A percentile compares a stretch with the other conserved stretches of the same genome.
phyloP scores from a whole-genome alignment of 1,284 basidiomycete species.

The Ceratobasidium sp. region DNA sequence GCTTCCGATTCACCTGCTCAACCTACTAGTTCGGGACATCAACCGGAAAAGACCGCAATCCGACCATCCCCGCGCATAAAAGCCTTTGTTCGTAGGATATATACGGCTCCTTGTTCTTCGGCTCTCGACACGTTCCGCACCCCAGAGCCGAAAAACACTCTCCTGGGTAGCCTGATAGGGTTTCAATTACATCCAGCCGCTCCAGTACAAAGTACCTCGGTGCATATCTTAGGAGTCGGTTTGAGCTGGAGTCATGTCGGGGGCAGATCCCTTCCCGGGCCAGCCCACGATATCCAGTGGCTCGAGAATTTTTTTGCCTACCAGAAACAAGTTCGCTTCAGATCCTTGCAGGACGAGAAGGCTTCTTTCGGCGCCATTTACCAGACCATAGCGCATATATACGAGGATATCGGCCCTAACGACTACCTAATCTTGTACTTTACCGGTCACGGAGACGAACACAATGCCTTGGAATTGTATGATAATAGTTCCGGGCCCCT shows the following conservation, averaged over 20 bases:
- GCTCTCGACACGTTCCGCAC: neutral
- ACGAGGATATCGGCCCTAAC: neutral
- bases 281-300: conserved; percentile 10
- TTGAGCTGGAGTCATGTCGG: neutral
- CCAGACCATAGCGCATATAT: neutral
- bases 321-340: neutral
- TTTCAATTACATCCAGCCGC: neutral
- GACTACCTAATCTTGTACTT: neutral
- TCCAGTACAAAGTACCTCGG: neutral
- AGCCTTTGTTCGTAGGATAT: no score
- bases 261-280: neutral
- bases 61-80: no score
- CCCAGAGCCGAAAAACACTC: neutral
- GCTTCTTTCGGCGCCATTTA: neutral
- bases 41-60: no score
- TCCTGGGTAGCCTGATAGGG: neutral
- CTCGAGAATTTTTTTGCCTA: neutral
- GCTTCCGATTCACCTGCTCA: no score
- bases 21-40: no score
- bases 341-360: neutral
- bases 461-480: conserved; percentile 10
- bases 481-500: neutral
- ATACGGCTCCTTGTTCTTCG: neutral
- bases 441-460: conserved; percentile 8
- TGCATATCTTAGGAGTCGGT: neutral